Evolutionary conservation across 192 early-diverging fungal species (phyloP), one percentile per base, ranked within the genome.

Genomic region (Backusella luteola): DNA sequence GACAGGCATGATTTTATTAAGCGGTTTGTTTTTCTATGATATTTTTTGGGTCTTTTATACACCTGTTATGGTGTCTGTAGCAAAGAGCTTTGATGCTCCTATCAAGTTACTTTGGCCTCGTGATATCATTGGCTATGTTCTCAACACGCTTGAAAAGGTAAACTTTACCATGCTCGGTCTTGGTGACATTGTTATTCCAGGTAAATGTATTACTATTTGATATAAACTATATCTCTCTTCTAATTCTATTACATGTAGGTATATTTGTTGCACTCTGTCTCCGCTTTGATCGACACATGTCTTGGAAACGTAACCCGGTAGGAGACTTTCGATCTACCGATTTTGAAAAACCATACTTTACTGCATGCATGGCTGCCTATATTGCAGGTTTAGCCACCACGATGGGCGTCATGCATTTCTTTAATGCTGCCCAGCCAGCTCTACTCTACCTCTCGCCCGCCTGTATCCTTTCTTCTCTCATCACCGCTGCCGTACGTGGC

Each of bases 31-130:
- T 85, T 81, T 96, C 32, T 99, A 99, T 79, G 97, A 99, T 83
- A 90, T 99, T 68, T 99, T 98, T 76, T 99, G 97, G 97, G 97
- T 99, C 74, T 99, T 99, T 88, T 96, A 96, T 41, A 98, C 97
- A 6, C 93, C 96, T 44, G 97, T 99, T 21, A 99, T 99, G 97
- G 97, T 98, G 6, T 93, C 93, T 8, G 97, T 99, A 26, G 97
- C 97, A 49, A 97, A 94, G 85, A 93, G 90, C 73, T 95, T 98
- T 70, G 97, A 99, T 79, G 96, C 94, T 6, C 97, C 97, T 38
- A 95, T 99, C 82, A 99, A 99, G 89, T 92, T 99, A 3, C 84
- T 97, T 44, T 96, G 90, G 82, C 96, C 97, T 41, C 93, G 93
- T 72, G 81, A 92, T 53, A 81, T 93, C 53, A 83, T 90, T 81